phyloP scores from a whole-genome alignment of 2,329 filamentous ascomycete genomes.

The Leptographium flavum region DNA sequence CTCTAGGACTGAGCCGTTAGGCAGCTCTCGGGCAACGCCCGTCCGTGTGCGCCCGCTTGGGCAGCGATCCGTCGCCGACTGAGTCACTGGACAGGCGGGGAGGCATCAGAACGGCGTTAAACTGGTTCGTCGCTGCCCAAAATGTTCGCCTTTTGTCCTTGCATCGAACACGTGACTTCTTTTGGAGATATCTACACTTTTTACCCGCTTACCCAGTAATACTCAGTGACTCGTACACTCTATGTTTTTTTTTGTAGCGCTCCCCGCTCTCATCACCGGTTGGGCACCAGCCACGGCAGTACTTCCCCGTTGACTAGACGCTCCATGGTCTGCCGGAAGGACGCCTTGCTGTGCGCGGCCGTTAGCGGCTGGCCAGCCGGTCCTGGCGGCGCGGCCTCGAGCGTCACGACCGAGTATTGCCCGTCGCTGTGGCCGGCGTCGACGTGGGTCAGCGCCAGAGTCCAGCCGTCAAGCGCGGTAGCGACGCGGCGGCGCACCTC shows the following conservation, averaged over 20 bases:
- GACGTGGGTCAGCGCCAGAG: slow-evolving; percentile 35
- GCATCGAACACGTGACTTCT: too few relatives aligned
- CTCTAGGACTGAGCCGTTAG: too few relatives aligned
- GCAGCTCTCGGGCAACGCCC: too few relatives aligned
- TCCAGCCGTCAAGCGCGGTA: slow-evolving; percentile 27
- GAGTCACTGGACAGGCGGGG: too few relatives aligned
- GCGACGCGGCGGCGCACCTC: slow-evolving; percentile 35
- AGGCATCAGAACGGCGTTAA: too few relatives aligned
- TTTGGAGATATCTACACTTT: too few relatives aligned
- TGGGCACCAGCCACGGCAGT: slow-evolving; percentile 6
- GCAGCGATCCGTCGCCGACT: too few relatives aligned
- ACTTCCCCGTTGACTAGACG: slow-evolving; percentile 4
- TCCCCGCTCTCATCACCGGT: background rate
- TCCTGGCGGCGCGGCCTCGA: slow-evolving; percentile 21
- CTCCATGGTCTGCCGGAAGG: slow-evolving; percentile 5
- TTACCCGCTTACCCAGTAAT: background rate
- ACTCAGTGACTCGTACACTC: background rate
- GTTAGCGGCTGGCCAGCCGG: too few relatives aligned
- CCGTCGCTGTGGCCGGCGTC: slow-evolving; percentile 37
- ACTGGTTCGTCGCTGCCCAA: too few relatives aligned
- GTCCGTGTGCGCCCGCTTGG: too few relatives aligned
- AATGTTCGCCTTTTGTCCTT: too few relatives aligned
- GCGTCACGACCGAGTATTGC: slow-evolving; percentile 33
- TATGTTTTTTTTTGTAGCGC: background rate
- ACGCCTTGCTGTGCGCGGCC: background rate